A percentile compares a stretch with the other conserved stretches of the same genome.
Evolutionary conservation across 1,284 basidiomycete genomes (phyloP).

Genomic region (Malassezia vespertilionis): DNA sequence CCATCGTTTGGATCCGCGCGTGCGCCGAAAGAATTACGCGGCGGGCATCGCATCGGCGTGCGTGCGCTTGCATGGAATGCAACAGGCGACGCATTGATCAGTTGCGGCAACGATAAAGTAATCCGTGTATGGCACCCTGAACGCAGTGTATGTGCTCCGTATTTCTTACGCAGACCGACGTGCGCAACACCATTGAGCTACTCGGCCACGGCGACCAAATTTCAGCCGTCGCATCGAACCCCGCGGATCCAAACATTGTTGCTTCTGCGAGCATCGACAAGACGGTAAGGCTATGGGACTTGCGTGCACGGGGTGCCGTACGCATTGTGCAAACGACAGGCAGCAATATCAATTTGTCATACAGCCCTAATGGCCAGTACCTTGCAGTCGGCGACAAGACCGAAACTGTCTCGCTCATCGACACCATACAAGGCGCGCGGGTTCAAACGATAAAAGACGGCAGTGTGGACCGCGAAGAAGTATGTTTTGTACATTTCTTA

Average conservation of each 20-base stretch:
- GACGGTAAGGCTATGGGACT: conserved; percentile 39
- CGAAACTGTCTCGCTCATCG: conserved; percentile 35
- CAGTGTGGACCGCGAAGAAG: conserved; percentile 5
- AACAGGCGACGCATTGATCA: conserved; percentile 33
- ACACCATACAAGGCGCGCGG: conserved; percentile 16
- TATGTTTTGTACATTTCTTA: not conserved
- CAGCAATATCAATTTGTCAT: conserved; percentile 36
- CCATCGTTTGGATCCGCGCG: conserved; percentile 5
- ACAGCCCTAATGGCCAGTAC: conserved; percentile 27
- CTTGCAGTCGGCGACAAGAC: conserved; percentile 36
- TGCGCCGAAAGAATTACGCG: conserved; percentile 22
- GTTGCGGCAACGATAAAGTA: conserved; percentile 23
- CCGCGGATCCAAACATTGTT: conserved; percentile 28
- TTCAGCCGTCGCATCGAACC: conserved; percentile 36
- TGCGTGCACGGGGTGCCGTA: conserved; percentile 8
- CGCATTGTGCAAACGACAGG: conserved; percentile 20
- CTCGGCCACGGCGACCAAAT: conserved; percentile 34
- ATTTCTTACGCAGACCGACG: conserved; percentile 17
- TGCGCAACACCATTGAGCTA: conserved; percentile 33
- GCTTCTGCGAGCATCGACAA: conserved; percentile 32
- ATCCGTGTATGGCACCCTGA: conserved; percentile 38
- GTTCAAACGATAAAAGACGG: conserved; percentile 22
- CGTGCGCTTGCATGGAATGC: conserved; percentile 35
- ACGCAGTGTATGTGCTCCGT: conserved; percentile 18
- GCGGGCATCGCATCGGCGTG: conserved; percentile 21